These are phyloP conservation scores for Hypoxylon fuscum DNA, from an alignment of 495 filamentous ascomycete genomes.

Conservation along the genomic window DNA sequence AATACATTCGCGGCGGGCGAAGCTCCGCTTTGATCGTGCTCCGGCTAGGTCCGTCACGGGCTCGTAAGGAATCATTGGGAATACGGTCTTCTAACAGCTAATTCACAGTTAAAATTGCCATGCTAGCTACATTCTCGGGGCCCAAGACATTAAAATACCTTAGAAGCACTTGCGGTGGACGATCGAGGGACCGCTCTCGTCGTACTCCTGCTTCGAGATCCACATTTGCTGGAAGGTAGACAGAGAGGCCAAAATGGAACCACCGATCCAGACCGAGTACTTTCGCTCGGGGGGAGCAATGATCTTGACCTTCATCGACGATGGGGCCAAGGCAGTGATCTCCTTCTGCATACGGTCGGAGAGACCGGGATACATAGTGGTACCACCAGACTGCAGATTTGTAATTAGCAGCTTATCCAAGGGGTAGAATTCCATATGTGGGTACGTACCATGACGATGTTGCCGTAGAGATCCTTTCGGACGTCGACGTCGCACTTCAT, in stretches of 20 bases:
- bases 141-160: conserved; percentile 59
- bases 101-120: background rate
- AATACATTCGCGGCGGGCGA: conserved; percentile 54
- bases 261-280: conserved; percentile 99
- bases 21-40: conserved; percentile 48
- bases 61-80: conserved; percentile 43
- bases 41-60: conserved; percentile 45
- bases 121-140: background rate
- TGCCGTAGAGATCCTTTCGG: conserved; percentile 98
- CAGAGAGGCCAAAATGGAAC: conserved; percentile 98
- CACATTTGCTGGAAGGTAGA: conserved; percentile 99
- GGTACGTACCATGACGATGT: conserved; percentile 96
- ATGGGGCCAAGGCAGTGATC: conserved; percentile 98
- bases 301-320: conserved; percentile 99
- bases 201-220: conserved; percentile 99
- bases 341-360: conserved; percentile 99
- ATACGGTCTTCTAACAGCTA: conserved; percentile 23
- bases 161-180: conserved; percentile 99
- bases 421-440: background rate
- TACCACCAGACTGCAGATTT: conserved; percentile 85
- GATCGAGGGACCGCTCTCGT: conserved; percentile 98
- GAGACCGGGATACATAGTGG: conserved; percentile 99
- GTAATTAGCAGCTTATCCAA: conserved; percentile 36
- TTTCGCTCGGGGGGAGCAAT: conserved; percentile 97
- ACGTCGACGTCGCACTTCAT: conserved; percentile 99